Conservation (phyloP, 164 flowering plant species). For the Aristolochia californica region DNA sequence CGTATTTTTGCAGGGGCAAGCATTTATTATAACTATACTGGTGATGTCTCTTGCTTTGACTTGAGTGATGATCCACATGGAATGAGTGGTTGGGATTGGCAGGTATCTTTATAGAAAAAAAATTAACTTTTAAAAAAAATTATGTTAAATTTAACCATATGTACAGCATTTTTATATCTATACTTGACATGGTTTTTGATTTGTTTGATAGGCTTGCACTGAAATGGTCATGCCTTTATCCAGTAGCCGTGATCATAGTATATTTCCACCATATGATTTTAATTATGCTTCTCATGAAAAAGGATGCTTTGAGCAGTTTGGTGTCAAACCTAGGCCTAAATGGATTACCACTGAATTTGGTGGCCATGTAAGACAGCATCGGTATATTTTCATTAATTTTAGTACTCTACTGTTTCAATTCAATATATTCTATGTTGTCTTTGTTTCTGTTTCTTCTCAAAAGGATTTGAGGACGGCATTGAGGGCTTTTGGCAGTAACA, state of each 20-base stretch:
- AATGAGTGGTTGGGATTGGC: constrained; percentile 89
- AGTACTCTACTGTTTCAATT: neutral
- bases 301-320: constrained; percentile 36
- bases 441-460: constrained; percentile 10
- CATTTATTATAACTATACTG: constrained; percentile 80
- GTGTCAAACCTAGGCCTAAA: constrained; percentile 56
- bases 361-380: constrained; percentile 62
- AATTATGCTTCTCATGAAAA: constrained; percentile 41
- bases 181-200: neutral
- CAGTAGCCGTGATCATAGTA: constrained; percentile 48
- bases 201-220: constrained; percentile 62
- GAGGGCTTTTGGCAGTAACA: constrained; percentile 70
- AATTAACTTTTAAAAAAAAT: neutral
- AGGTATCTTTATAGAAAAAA: constrained; percentile 29
- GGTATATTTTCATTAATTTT: neutral
- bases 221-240: constrained; percentile 96
- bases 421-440: no score
- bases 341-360: constrained; percentile 91
- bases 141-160: neutral
- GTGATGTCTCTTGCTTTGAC: constrained; percentile 59
- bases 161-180: neutral
- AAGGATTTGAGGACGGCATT: constrained; percentile 49
- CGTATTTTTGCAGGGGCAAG: constrained; percentile 72
- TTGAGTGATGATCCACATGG: constrained; percentile 85
- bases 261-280: constrained; percentile 61